Base-by-base conservation (phyloP, 352 stramenopile species). In the Globisporangium nagaii region DNA sequence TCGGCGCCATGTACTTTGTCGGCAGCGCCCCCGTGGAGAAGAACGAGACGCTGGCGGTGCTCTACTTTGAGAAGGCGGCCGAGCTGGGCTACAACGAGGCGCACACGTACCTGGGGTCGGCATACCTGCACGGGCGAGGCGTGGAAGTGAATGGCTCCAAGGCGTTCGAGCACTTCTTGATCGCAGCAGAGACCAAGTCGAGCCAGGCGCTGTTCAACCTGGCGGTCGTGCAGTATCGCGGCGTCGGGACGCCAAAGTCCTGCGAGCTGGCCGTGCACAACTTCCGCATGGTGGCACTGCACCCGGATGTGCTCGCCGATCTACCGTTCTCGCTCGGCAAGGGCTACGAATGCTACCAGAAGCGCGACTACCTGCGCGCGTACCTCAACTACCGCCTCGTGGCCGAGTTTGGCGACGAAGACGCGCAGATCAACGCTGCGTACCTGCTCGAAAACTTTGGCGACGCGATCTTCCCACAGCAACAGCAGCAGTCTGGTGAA, bases 321-420 rank as follows among this genome's bases (percentile, higher is more conserved):
- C 45, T 85, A 45, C 78, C 79, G 10, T 89, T 90, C 52, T 87
- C 81, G 13, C 68, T 86, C 28, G 46, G 69, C n/a, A 84, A 85
- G 51, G 81, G 63, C 37, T 86, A 81, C 56, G 73, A 84, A 51
- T 84, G 72, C 55, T 86, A 77, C 58, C 66, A 76, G 45, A 65
- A 73, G 40, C 70, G 78, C 15, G 82, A 93, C 49, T 83, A 75
- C 52, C 12, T 83, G 28, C 75, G 82, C 20, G 75, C 79, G 28
- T 88, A 84, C 41, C 58, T 93, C 15, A 66, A 93, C 53, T 89
- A 88, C 40, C 74, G 76, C 19, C 43, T 93, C 4, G 62, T 86
- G 11, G 65, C 69, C 0, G 73, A 88, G 53, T 54, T 89, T 12
- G 82, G 82, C 13, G 78, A 85, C 36, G 73, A 87, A 63, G 71